Evolutionary conservation across 1,284 basidiomycete species (phyloP).

Genomic region (Ganoderma boninense): DNA sequence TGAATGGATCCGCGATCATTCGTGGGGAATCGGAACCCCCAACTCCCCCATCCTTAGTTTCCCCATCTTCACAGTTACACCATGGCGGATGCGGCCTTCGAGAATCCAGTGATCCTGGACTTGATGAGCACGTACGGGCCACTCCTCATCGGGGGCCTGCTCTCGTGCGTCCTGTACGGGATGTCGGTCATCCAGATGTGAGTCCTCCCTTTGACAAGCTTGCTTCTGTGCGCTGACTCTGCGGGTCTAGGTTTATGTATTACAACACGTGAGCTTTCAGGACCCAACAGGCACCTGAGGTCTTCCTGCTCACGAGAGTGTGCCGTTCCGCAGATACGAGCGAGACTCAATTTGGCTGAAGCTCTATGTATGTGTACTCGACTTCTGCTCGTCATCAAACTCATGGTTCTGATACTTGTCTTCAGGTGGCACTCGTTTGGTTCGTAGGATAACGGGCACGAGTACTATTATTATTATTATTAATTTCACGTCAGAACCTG

Average conservation of each 20-base stretch:
- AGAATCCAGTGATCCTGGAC: slow-evolving; percentile 1
- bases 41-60: background rate
- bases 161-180: slow-evolving; percentile 1
- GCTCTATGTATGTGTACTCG: background rate
- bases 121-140: slow-evolving; percentile 7
- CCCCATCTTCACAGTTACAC: background rate
- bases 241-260: background rate
- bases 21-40: background rate
- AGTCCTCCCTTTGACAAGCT: background rate
- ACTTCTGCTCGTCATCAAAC: too few species aligned
- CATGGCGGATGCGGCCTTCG: background rate
- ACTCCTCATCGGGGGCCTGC: slow-evolving; percentile 5
- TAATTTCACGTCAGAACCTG: too few species aligned
- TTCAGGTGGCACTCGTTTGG: background rate
- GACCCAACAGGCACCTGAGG: background rate
- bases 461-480: too few species aligned
- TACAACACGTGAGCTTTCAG: background rate
- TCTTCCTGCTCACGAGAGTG: background rate
- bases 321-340: background rate
- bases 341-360: background rate
- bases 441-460: background rate
- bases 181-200: slow-evolving; percentile 9
- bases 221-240: background rate
- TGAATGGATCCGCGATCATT: background rate
- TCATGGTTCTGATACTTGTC: background rate